Conservation (phyloP, 331 rosid genomes). For the Erythrophleum ivorense region DNA sequence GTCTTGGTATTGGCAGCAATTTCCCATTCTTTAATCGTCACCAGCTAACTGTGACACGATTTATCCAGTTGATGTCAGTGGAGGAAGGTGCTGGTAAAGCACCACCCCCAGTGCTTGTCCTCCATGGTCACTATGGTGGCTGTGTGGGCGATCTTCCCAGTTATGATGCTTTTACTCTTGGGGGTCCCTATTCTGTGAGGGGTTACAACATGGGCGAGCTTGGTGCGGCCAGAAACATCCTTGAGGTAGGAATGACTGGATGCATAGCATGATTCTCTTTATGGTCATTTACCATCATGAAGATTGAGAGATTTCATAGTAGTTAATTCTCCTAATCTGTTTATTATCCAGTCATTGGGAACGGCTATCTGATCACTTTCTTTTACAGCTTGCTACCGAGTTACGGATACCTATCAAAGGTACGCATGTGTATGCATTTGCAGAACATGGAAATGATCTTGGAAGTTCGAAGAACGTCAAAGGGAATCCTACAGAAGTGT, state of each 20-base stretch:
- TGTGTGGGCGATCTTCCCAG: slow-evolving; percentile 92
- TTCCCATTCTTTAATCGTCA: slow-evolving; percentile 87
- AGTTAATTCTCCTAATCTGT: neutral
- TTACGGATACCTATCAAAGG: slow-evolving; percentile 73
- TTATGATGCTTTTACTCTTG: slow-evolving; percentile 83
- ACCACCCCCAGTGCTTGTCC: slow-evolving; percentile 84
- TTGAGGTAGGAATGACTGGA: slow-evolving; percentile 60
- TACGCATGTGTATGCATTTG: slow-evolving; percentile 79
- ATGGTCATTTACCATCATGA: neutral
- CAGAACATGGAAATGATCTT: slow-evolving; percentile 81
- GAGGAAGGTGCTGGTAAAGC: slow-evolving; percentile 90
- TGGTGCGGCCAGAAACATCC: slow-evolving; percentile 82
- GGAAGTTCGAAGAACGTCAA: slow-evolving; percentile 81
- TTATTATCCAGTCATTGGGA: neutral
- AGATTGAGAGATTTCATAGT: neutral
- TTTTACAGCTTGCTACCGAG: slow-evolving; percentile 74
- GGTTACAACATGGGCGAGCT: slow-evolving; percentile 89
- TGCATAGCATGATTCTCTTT: slow-evolving; percentile 12
- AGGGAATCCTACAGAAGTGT: slow-evolving; percentile 82
- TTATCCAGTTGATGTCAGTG: slow-evolving; percentile 66
- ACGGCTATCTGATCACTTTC: slow-evolving; percentile 19
- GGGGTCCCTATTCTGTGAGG: slow-evolving; percentile 89
- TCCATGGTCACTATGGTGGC: slow-evolving; percentile 88
- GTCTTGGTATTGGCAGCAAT: slow-evolving; percentile 74
- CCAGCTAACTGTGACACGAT: slow-evolving; percentile 74